Evolutionary conservation across 1,284 basidiomycete species (phyloP).

Genomic region (Sanghuangporus sanghuang): DNA sequence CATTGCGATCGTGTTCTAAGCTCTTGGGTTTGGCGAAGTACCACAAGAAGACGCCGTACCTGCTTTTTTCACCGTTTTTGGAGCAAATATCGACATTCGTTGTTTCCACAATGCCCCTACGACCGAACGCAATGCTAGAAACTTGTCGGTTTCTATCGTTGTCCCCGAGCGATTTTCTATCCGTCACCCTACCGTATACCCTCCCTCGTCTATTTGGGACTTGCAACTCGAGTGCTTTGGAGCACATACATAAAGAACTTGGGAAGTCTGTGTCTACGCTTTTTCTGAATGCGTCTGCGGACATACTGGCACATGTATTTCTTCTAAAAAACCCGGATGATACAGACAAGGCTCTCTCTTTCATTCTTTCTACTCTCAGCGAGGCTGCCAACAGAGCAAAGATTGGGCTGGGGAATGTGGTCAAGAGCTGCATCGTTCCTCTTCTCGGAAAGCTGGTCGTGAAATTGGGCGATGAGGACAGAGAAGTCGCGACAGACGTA

Average conservation of each 20-base stretch:
- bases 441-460: slow-evolving; percentile 74
- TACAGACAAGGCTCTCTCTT: slow-evolving; percentile 54
- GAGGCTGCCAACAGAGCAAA: slow-evolving; percentile 31
- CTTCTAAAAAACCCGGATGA: slow-evolving; percentile 48
- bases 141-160: slow-evolving; percentile 58
- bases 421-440: slow-evolving; percentile 61
- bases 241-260: slow-evolving; percentile 41
- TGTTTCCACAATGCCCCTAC: slow-evolving; percentile 50
- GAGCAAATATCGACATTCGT: slow-evolving; percentile 65
- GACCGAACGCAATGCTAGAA: slow-evolving; percentile 57
- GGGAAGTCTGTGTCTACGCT: slow-evolving; percentile 45
- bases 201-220: slow-evolving; percentile 69
- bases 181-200: slow-evolving; percentile 57
- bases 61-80: slow-evolving; percentile 66
- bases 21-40: slow-evolving; percentile 52
- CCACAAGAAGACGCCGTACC: slow-evolving; percentile 64
- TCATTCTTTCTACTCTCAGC: slow-evolving; percentile 52
- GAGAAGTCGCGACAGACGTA: slow-evolving; percentile 40
- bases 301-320: slow-evolving; percentile 73
- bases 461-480: slow-evolving; percentile 64
- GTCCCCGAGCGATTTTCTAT: slow-evolving; percentile 58
- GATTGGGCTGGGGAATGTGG: slow-evolving; percentile 48
- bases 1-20: slow-evolving; percentile 32
- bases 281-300: slow-evolving; percentile 55
- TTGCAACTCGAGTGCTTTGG: slow-evolving; percentile 43